phyloP scores from a whole-genome alignment of 805 yeast genomes.

The Maudiozyma pseudohumilis region DNA sequence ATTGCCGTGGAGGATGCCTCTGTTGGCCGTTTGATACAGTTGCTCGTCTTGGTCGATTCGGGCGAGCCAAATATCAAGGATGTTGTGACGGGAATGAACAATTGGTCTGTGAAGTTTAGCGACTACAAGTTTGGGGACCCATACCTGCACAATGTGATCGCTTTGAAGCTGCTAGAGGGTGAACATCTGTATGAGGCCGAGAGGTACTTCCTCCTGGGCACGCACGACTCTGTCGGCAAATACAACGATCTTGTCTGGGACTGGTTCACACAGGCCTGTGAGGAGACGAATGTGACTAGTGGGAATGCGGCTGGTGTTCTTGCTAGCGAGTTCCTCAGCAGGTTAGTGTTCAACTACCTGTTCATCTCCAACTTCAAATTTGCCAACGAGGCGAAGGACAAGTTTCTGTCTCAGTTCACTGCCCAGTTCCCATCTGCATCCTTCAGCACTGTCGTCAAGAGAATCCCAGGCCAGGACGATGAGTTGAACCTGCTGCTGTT shows the following conservation, averaged over 20 bases:
- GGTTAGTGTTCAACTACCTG: slow-evolving; percentile 70
- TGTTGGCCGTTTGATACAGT: slow-evolving; percentile 39
- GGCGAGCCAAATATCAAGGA: slow-evolving; percentile 54
- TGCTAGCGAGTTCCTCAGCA: slow-evolving; percentile 31
- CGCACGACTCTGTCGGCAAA: slow-evolving; percentile 41
- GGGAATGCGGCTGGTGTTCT: slow-evolving; percentile 13
- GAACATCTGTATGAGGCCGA: slow-evolving; percentile 58
- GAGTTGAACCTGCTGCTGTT: slow-evolving; percentile 31
- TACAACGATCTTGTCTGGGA: slow-evolving; percentile 36
- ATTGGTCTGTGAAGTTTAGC: slow-evolving; percentile 52
- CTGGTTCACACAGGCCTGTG: slow-evolving; percentile 34
- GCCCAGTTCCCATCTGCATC: slow-evolving; percentile 14
- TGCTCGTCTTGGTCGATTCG: slow-evolving; percentile 36
- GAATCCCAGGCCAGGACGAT: slow-evolving; percentile 22
- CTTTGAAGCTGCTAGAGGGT: slow-evolving; percentile 49
- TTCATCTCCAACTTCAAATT: slow-evolving; percentile 56
- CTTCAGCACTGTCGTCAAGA: slow-evolving; percentile 23
- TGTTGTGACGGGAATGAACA: slow-evolving; percentile 53
- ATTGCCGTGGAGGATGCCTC: slow-evolving; percentile 34
- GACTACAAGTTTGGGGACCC: slow-evolving; percentile 60
- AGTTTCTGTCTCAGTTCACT: slow-evolving; percentile 30
- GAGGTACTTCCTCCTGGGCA: slow-evolving; percentile 59
- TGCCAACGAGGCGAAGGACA: slow-evolving; percentile 35
- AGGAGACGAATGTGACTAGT: slow-evolving; percentile 14
- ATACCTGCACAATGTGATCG: slow-evolving; percentile 63